These are phyloP conservation scores for Tulasnella sp. DNA, from an alignment of 768 basidiomycete genomes.

Conservation along the genomic window DNA sequence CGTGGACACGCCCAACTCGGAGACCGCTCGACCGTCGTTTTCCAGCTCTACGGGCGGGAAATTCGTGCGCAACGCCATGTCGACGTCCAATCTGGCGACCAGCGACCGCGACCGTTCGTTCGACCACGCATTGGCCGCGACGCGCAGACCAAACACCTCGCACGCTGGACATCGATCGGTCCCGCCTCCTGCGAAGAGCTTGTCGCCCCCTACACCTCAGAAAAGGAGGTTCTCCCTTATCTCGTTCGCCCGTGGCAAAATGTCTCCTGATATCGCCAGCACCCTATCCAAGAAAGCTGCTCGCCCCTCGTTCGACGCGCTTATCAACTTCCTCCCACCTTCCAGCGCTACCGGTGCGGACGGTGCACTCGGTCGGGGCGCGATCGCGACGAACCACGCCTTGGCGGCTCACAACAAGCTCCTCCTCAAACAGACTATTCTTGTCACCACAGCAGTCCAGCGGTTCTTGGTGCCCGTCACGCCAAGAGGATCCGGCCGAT, in stretches of 20 bases:
- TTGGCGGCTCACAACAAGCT: constrained; percentile 15
- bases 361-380: neutral
- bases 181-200: neutral
- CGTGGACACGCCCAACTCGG: neutral
- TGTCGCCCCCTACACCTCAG: neutral
- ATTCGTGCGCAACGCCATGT: neutral
- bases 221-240: neutral
- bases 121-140: neutral
- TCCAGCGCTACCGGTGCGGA: neutral
- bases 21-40: neutral
- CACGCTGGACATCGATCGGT: neutral
- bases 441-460: constrained; percentile 16
- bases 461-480: constrained; percentile 15
- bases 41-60: neutral
- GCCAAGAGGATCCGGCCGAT: neutral
- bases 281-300: neutral
- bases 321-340: constrained; percentile 23
- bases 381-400: constrained; percentile 17
- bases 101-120: neutral
- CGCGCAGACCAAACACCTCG: neutral
- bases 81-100: neutral
- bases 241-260: constrained; percentile 7
- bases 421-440: constrained; percentile 23
- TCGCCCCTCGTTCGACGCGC: constrained; percentile 22
- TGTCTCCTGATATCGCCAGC: neutral